A percentile compares a stretch with the other conserved stretches of the same genome.
Conservation (phyloP, 768 basidiomycete genomes). For the Termitomyces sp. region DNA sequence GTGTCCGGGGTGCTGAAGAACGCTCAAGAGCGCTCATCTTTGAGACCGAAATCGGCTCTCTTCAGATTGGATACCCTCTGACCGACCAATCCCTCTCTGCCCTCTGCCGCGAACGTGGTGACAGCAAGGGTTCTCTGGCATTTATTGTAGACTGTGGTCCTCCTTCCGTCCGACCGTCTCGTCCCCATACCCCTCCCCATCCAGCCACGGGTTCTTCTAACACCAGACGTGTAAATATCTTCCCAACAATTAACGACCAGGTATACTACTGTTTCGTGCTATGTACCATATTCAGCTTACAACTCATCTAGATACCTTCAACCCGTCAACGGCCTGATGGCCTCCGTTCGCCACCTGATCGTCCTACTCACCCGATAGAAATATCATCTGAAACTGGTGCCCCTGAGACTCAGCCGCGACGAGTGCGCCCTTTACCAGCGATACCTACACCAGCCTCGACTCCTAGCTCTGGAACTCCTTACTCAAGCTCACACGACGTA, state of each 20-base stretch:
- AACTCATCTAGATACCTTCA: background rate
- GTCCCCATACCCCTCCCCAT: conserved; percentile 4
- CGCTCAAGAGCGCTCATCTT: conserved; percentile 14
- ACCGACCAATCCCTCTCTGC: conserved; percentile 9
- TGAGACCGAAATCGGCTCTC: conserved; percentile 17
- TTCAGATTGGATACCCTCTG: conserved; percentile 14
- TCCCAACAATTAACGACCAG: conserved; percentile 10
- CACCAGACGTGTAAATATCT: conserved; percentile 4
- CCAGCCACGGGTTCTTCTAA: background rate
- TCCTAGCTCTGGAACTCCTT: conserved; percentile 8
- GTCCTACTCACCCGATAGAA: conserved; percentile 6
- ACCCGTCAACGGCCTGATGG: background rate
- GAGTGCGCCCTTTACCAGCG: conserved; percentile 17
- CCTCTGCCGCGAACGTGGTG: conserved; percentile 15
- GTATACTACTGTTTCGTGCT: conserved; percentile 2
- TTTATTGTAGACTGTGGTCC: conserved; percentile 11
- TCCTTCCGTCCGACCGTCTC: background rate
- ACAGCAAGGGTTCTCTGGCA: conserved; percentile 14
- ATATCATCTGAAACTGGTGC: conserved; percentile 2
- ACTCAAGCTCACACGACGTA: conserved; percentile 3
- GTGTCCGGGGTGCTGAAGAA: conserved; percentile 12
- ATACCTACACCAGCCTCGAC: conserved; percentile 15
- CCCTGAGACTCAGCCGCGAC: conserved; percentile 12
- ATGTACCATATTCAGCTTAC: background rate
- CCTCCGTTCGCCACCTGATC: conserved; percentile 7